These are phyloP conservation scores for Lecanicillium sp. DNA, from an alignment of 2,329 filamentous ascomycete species.

Conservation along the genomic window DNA sequence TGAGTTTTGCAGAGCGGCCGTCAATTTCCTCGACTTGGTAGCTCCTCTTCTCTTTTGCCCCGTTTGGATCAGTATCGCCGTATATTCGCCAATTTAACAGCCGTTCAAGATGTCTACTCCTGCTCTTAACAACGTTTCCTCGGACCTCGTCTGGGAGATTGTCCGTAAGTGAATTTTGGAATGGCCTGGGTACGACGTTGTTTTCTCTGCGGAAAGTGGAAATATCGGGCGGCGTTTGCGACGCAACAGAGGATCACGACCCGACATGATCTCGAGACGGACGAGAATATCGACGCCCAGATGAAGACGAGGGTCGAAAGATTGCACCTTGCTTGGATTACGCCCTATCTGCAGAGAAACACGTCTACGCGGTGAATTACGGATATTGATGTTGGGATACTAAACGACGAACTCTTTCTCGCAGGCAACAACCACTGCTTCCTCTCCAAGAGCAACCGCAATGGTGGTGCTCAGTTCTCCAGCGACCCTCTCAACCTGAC, in stretches of 20 bases:
- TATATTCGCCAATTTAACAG: slow-evolving; percentile 14
- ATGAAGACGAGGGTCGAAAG: too few species aligned
- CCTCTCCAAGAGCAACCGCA: slow-evolving; percentile 80
- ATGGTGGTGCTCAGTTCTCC: slow-evolving; percentile 82
- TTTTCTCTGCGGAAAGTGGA: slow-evolving; percentile 33
- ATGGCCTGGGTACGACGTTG: too few species aligned
- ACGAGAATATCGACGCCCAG: too few species aligned
- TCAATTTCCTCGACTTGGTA: background rate
- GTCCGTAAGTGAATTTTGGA: too few species aligned
- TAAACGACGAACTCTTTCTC: slow-evolving; percentile 7
- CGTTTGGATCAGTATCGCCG: slow-evolving; percentile 4
- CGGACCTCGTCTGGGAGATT: slow-evolving; percentile 91
- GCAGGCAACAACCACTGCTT: slow-evolving; percentile 80
- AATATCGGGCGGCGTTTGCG: background rate
- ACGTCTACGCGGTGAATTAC: too few species aligned
- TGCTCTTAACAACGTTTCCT: slow-evolving; percentile 66
- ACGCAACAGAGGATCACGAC: too few species aligned
- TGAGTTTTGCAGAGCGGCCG: slow-evolving; percentile 7
- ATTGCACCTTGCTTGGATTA: too few species aligned
- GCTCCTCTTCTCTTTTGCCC: background rate
- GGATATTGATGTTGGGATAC: background rate
- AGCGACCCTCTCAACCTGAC: slow-evolving; percentile 87
- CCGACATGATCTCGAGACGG: too few species aligned
- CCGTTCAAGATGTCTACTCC: slow-evolving; percentile 47
- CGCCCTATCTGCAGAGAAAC: too few species aligned